Base-by-base conservation (phyloP, 305 asterid genomes). In the Withania somnifera region DNA sequence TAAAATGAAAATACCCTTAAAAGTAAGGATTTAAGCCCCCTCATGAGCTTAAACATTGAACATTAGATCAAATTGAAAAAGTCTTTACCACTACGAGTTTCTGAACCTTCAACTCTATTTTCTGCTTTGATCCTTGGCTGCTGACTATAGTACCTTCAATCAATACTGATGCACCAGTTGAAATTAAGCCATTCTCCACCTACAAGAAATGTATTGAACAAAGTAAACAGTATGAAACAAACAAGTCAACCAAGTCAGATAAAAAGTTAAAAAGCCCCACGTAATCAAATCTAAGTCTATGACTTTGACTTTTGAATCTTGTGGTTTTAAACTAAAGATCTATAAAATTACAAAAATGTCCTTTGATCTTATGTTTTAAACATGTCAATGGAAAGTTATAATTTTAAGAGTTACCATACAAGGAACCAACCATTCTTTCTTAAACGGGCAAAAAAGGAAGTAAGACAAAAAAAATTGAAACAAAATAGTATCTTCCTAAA, bases 121-220 rank as follows among this genome's bases (percentile, higher is more conserved):
- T 96, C 83, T 96, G 98, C 91, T 96, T 96, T 79, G 97, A 84
- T 75, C 99, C 99, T 89, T 93, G 99, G 87, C 99, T 96, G 84
- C 90, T 84, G 63, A 93, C 97, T 24, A 94, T 54, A 68, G 87
- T 87, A 73, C 99, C 99, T 86, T 91, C 94, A 54, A 94, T 84
- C 90, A 90, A 91, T 76, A 93, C 88, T 82, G 99, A 94, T 83
- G 98, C 97, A 75, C 99, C 99, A 58, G 98, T 96, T 82, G 93
- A 81, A 81, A 94, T 86, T 73, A 83, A 73, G 30, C 98, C 96
- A 78, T 84, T 88, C 88, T 93, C 98, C 84, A 94, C 94, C 99
- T 94, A 84, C 82, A 19, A 88, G 81, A 77, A 84, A 71, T 42
- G 52, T 63, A 52, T 24, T 5, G 34, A 26, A 47, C 42, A 73